Evolutionary conservation across 129 eudicot species (phyloP), one percentile per base, ranked within the genome.

Genomic region (Sambucus nigra): DNA sequence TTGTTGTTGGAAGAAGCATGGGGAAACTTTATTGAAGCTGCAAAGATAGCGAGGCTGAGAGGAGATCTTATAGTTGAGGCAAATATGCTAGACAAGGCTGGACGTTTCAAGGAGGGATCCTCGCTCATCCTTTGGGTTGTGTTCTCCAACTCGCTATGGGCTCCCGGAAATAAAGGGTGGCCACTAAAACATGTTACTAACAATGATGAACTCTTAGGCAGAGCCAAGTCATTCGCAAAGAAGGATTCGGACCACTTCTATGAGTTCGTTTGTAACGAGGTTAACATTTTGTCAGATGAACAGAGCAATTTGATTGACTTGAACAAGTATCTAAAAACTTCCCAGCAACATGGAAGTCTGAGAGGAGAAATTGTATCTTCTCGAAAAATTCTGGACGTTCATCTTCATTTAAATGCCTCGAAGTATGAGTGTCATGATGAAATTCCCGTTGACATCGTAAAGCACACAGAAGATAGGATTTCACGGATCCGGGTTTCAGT

Each of bases 21-120:
- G 11, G 73, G 76, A 24, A 70, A 75, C 32, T 69, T 69, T 25
- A 4, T 18, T 17, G 65, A 47, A 59, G 81, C 76, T 47, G 73
- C 69, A 0, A 63, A 61, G 25, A 60, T 69, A 29, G 81, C 81
- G 21, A 66, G 60, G 42, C 23, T 25, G 24, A 56, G 25, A 20
- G 81, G 81, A 53, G 33, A 75, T 49, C 3, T 50, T 29, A 29
- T 70, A n/a, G 58, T 23, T 20, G 73, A 75, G 59, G 70, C 63
- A 17, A 70, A 70, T 65, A 45, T 65, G 2, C 47, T 75, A 15
- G 66, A 27, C 6, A 69, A 60, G 40, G 73, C 66, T 9, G 70
- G 63, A 7, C 11, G 23, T 16, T 61, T 6, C 25, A 22, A 23
- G 14, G 55, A 64, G 4, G 69, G 73, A 15, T 47, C 66, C 12